Evolutionary conservation across 2,329 filamentous ascomycete species (phyloP).

Genomic region (Parastagonospora avenae): DNA sequence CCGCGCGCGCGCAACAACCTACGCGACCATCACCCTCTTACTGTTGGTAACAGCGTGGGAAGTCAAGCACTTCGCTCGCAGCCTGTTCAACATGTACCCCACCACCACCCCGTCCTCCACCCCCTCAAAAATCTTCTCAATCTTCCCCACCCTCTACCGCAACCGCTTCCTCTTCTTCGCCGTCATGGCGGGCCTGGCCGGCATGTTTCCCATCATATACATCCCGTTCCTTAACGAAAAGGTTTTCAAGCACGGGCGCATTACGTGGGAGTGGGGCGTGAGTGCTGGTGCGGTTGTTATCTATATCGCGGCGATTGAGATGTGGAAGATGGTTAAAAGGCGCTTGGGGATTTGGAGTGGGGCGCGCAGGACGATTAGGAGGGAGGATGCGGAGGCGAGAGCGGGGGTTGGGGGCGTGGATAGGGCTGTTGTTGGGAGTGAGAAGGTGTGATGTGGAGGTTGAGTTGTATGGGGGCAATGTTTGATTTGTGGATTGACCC

Average conservation of each 20-base stretch:
- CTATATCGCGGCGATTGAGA: constrained; percentile 51
- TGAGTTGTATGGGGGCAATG: no score
- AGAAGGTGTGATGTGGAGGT: not conserved
- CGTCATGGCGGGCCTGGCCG: constrained; percentile 47
- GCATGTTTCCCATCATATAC: constrained; percentile 54
- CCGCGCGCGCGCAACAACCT: constrained; percentile 53
- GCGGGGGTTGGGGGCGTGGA: constrained; percentile 21
- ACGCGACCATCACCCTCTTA: constrained; percentile 51
- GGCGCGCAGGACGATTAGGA: constrained; percentile 33
- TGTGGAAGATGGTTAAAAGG: constrained; percentile 54
- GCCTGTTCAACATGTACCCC: constrained; percentile 54
- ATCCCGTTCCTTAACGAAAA: constrained; percentile 52
- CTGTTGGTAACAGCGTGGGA: constrained; percentile 56
- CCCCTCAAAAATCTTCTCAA: not conserved
- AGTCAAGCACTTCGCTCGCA: constrained; percentile 53
- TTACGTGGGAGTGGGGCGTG: constrained; percentile 56
- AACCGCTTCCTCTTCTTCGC: constrained; percentile 54
- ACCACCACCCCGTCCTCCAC: constrained; percentile 29
- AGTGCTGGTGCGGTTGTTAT: constrained; percentile 48
- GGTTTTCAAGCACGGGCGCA: constrained; percentile 52
- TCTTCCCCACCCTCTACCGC: constrained; percentile 48
- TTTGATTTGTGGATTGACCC: no score
- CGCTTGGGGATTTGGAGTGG: constrained; percentile 42
- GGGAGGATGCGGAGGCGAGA: constrained; percentile 45
- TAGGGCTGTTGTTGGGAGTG: not conserved